phyloP scores from a whole-genome alignment of 208 protist species.

The Leishmania tarentolae region DNA sequence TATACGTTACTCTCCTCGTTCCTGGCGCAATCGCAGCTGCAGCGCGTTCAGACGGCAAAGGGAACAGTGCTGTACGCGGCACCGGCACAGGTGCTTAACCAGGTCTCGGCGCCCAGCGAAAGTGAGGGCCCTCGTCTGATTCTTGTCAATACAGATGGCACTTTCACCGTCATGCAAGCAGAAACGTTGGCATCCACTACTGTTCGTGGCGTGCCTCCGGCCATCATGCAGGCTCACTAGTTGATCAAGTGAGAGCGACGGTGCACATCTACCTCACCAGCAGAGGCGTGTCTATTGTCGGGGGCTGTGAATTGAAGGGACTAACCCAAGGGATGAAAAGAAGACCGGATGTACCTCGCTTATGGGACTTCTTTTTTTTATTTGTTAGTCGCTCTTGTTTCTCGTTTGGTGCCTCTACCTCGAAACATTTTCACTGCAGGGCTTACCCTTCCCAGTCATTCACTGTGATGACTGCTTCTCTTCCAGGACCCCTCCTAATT shows the following conservation, averaged over 20 bases:
- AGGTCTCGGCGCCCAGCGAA: slow-evolving; percentile 7
- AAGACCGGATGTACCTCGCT: no score
- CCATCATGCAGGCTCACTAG: neutral
- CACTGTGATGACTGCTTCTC: neutral
- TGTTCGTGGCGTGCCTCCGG: neutral
- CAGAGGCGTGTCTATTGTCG: neutral
- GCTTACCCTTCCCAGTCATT: neutral
- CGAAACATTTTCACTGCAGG: neutral
- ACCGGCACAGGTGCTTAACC: slow-evolving; percentile 6
- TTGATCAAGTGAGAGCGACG: neutral
- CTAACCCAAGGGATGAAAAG: neutral
- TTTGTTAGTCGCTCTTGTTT: neutral
- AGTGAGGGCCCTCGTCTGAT: slow-evolving; percentile 18
- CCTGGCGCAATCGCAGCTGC: slow-evolving; percentile 10
- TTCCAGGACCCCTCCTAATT: neutral
- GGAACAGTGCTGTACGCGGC: slow-evolving; percentile 6
- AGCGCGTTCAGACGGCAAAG: slow-evolving; percentile 11
- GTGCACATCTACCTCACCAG: neutral
- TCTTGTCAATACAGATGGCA: slow-evolving; percentile 27
- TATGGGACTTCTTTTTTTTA: neutral
- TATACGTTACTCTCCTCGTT: slow-evolving; percentile 16
- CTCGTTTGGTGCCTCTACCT: neutral
- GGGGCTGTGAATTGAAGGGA: no score
- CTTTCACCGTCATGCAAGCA: slow-evolving; percentile 20
- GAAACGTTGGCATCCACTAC: neutral